Percentiles rank a stretch among this genome's conserved stretches.
Evolutionary conservation across 2,329 filamentous ascomycete species (phyloP).

Genomic region (Fusarium sp.): DNA sequence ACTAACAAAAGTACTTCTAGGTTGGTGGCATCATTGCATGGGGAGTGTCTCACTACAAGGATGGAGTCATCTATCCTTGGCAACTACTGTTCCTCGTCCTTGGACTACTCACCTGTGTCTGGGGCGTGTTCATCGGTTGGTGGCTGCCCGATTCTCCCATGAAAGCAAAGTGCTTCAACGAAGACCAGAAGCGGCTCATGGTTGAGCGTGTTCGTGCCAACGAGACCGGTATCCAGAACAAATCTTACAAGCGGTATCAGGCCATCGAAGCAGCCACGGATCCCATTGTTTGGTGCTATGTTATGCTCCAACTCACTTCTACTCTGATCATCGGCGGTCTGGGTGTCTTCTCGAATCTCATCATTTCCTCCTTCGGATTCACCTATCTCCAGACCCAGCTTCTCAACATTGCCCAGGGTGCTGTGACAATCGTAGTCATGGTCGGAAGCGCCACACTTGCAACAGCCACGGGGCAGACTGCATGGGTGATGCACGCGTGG

Average conservation of each 20-base stretch:
- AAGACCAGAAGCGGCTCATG: neutral
- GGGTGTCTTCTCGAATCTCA: neutral
- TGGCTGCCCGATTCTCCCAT: neutral
- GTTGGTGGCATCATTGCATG: neutral
- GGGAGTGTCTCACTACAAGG: neutral
- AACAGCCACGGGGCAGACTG: slow-evolving; percentile 29
- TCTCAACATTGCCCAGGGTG: neutral
- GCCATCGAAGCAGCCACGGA: neutral
- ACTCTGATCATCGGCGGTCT: neutral
- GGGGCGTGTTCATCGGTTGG: neutral
- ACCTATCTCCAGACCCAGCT: slow-evolving; percentile 13
- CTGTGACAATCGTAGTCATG: slow-evolving; percentile 49
- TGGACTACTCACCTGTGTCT: neutral
- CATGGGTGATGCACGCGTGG: neutral
- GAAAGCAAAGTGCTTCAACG: neutral
- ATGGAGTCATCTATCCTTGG: neutral
- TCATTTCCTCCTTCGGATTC: slow-evolving; percentile 13
- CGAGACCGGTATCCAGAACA: neutral
- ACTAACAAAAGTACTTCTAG: neutral
- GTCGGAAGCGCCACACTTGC: slow-evolving; percentile 40
- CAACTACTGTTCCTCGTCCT: neutral
- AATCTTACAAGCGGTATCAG: neutral
- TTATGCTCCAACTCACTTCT: neutral
- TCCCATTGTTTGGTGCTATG: neutral
- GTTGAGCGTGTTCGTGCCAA: neutral